Evolutionary conservation across 805 yeast species (phyloP).

Genomic region (Yamadazyma philogaea): DNA sequence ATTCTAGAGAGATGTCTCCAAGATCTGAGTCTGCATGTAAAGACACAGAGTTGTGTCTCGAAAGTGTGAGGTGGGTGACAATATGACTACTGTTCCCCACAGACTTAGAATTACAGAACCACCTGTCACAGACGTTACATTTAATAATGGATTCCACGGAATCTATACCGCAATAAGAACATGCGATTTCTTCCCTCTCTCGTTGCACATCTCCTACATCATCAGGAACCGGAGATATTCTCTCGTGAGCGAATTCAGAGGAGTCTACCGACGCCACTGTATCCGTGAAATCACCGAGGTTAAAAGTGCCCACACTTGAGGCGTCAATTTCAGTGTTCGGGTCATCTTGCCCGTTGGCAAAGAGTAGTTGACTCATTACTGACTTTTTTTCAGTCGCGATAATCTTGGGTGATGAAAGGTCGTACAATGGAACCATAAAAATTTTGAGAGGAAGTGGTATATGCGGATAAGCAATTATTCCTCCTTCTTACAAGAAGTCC

Average conservation of each 20-base stretch:
- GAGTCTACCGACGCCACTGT: not conserved
- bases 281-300: too few relatives aligned
- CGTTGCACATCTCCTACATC: not conserved
- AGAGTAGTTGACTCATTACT: too few relatives aligned
- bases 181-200: not conserved
- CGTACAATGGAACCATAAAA: too few relatives aligned
- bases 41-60: slow-evolving; percentile 71
- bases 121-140: slow-evolving; percentile 72
- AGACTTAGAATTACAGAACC: slow-evolving; percentile 84
- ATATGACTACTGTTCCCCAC: slow-evolving; percentile 65
- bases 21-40: slow-evolving; percentile 77
- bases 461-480: too few relatives aligned
- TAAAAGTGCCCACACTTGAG: too few relatives aligned
- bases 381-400: too few relatives aligned
- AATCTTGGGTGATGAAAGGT: too few relatives aligned
- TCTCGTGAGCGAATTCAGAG: not conserved
- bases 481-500: too few relatives aligned
- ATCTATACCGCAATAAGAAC: slow-evolving; percentile 70
- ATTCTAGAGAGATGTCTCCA: slow-evolving; percentile 85
- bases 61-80: slow-evolving; percentile 76
- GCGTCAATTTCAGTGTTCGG: too few relatives aligned
- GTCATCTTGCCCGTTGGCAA: too few relatives aligned
- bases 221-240: not conserved
- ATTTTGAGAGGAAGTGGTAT: too few relatives aligned
- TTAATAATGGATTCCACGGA: slow-evolving; percentile 63